phyloP scores from a whole-genome alignment of 2,329 filamentous ascomycete genomes.

The Chaetoscypha palmicola region DNA sequence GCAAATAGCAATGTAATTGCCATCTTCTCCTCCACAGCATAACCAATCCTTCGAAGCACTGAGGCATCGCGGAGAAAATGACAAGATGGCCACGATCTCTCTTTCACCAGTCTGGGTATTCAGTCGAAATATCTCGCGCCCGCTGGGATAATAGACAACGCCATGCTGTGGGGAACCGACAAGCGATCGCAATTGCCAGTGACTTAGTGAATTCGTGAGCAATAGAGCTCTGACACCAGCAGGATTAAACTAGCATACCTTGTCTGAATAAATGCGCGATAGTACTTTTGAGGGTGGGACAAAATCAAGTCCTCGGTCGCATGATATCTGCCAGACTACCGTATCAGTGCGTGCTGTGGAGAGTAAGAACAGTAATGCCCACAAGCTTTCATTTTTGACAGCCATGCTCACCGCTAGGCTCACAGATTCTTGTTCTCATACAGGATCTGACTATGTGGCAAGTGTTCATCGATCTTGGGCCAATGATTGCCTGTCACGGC shows the following conservation, averaged over 20 bases:
- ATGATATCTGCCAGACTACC: slow-evolving; percentile 44
- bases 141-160: slow-evolving; percentile 78
- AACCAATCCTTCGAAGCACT: slow-evolving; percentile 84
- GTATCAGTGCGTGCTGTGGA: slow-evolving; percentile 1
- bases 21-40: slow-evolving; percentile 81
- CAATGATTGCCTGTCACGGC: too few relatives aligned
- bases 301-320: slow-evolving; percentile 60
- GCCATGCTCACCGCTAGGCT: slow-evolving; percentile 40
- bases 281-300: slow-evolving; percentile 56
- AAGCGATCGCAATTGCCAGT: slow-evolving; percentile 85
- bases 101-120: slow-evolving; percentile 63
- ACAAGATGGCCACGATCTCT: slow-evolving; percentile 65
- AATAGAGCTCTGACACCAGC: not conserved
- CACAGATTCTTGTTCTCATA: too few relatives aligned
- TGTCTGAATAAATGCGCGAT: slow-evolving; percentile 57
- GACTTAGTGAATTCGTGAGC: slow-evolving; percentile 40
- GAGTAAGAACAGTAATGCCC: slow-evolving; percentile 24
- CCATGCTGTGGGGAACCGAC: slow-evolving; percentile 74
- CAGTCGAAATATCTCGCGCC: slow-evolving; percentile 62
- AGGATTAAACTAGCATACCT: slow-evolving; percentile 43
- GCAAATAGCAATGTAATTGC: slow-evolving; percentile 57
- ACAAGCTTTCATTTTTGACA: slow-evolving; percentile 48
- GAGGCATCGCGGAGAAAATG: slow-evolving; percentile 74
- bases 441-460: too few relatives aligned
- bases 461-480: too few relatives aligned